Base-by-base conservation (phyloP, 371 early-diverging fungal genomes). In the Catenaria anguillulae region DNA sequence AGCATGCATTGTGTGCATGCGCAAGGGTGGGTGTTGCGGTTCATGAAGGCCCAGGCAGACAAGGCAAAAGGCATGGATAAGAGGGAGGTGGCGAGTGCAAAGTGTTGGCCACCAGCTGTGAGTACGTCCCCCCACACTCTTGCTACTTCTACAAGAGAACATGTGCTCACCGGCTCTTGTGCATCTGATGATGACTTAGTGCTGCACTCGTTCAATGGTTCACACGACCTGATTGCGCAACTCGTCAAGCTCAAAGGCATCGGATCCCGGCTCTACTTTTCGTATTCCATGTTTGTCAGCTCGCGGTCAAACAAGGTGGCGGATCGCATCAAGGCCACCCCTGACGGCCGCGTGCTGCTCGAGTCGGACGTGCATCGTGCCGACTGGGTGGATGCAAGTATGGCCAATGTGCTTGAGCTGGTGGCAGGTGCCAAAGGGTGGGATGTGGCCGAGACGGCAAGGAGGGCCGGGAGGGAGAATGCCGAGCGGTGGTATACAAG, bases 181-280 rank as follows among this genome's bases (percentile, higher is more conserved):
- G n/a, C n/a, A n/a, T n/a, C n/a, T n/a, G n/a, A n/a, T n/a, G n/a
- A n/a, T n/a, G n/a, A n/a, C n/a, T n/a, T n/a, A 45, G 40, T 37
- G 71, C 70, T 91, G 52, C 94, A 93, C 67, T 92, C 92, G 15
- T 93, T 77, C 67, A 82, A 84, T 4, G 93, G 89, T 15, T 85
- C 88, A 29, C 71, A 82, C 23, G 90, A 86, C 60, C 77, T 84
- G 19, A 65, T 84, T n/a, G 74, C 77, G 40, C 73, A 78, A 23
- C 82, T 92, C 54, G 42, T 82, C 0, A 71, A 76, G n/a, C 67
- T 83, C 43, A 67, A 67, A 62, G 56, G 67, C 23, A 60, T 72
- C 35, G 68, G 71, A 3, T 24, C 54, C 17, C 66, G 70, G 8
- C 67, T 80, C 33, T 90, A 82, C 65, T 81, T 88, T 43, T 81